Conservation (phyloP, 257 asterid species). For the Forsythia suspensa region DNA sequence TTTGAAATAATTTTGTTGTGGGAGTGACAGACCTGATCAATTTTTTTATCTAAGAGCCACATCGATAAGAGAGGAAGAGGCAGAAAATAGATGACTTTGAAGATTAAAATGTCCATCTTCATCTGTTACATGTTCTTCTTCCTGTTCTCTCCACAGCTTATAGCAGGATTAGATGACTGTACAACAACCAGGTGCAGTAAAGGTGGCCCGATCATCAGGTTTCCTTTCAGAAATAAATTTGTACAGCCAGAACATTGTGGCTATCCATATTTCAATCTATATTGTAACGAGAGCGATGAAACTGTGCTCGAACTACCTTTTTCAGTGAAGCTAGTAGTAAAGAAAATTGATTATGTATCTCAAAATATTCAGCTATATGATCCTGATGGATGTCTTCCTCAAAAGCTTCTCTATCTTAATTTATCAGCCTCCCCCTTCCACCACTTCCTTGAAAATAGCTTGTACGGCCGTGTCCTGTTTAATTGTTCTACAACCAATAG, state of each 20-base stretch:
- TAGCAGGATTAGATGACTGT: conserved; percentile 2
- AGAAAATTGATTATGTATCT: conserved; percentile 8
- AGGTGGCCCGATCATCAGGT: conserved; percentile 5
- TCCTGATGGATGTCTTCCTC: not conserved
- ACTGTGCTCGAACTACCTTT: not conserved
- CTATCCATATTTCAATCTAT: conserved; percentile 14
- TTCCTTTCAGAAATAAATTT: conserved; percentile 1
- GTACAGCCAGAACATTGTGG: conserved; percentile 13
- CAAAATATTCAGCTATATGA: not conserved
- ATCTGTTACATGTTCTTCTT: not conserved
- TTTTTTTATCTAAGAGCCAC: too few relatives aligned
- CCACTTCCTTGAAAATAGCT: not conserved
- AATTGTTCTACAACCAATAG: conserved; percentile 21
- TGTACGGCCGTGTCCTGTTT: conserved; percentile 15
- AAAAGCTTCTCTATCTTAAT: not conserved
- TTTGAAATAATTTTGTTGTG: not conserved
- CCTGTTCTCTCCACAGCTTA: not conserved
- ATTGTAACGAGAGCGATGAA: not conserved
- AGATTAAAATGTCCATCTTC: not conserved
- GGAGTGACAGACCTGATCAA: too few relatives aligned
- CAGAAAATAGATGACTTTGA: not conserved
- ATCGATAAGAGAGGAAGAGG: not conserved
- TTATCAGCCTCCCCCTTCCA: not conserved
- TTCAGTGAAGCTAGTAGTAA: not conserved
- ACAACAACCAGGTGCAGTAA: not conserved